Conservation (phyloP, 345 rosid species). For the Pistacia vera region DNA sequence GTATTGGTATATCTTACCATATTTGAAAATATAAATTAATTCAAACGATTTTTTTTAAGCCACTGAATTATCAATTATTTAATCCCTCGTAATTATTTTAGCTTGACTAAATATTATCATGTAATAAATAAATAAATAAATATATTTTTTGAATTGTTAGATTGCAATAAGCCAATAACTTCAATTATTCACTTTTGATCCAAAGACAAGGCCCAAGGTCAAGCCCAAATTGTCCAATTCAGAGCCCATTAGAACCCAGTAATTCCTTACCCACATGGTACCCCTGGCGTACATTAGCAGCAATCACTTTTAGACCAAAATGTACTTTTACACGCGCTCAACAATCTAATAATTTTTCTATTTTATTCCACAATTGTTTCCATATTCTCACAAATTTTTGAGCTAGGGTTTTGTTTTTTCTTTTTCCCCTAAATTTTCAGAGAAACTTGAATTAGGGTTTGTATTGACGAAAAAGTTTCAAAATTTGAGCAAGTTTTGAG, state of each 20-base stretch:
- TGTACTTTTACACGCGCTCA: neutral
- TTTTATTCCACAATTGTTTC: neutral
- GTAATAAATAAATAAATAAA: too few species aligned
- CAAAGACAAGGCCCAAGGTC: neutral
- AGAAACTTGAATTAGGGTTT: slow-evolving; percentile 12
- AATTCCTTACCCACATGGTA: neutral
- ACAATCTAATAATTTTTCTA: neutral
- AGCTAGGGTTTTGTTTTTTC: neutral
- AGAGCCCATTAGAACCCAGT: neutral
- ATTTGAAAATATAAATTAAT: too few species aligned
- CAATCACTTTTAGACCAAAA: slow-evolving; percentile 4
- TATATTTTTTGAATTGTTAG: too few species aligned
- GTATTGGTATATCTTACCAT: too few species aligned
- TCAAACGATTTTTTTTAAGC: too few species aligned
- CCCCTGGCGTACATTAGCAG: slow-evolving; percentile 25
- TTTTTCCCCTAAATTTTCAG: neutral
- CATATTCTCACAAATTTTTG: slow-evolving; percentile 3
- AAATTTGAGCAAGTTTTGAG: slow-evolving; percentile 17
- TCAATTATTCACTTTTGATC: neutral
- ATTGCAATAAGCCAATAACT: neutral
- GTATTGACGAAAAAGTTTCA: slow-evolving; percentile 3
- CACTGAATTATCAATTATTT: too few species aligned
- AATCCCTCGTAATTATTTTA: too few species aligned
- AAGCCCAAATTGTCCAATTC: neutral
- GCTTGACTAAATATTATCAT: too few species aligned